Conservation (phyloP, 1,284 basidiomycete species). For the Porodaedalea pini region DNA sequence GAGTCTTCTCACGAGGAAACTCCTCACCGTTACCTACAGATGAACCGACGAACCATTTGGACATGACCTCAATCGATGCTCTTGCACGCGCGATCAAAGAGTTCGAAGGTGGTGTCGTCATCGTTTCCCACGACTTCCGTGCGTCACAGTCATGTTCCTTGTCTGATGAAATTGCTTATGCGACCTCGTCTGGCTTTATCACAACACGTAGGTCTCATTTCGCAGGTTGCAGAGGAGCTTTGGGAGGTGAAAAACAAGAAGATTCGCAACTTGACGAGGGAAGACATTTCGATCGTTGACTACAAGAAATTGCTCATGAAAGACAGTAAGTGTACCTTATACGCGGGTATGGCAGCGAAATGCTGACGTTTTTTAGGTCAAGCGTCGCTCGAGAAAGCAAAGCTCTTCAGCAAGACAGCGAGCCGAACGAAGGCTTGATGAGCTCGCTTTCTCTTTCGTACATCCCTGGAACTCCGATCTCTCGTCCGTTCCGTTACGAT, state of each 20-base stretch:
- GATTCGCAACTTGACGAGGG: slow-evolving; percentile 88
- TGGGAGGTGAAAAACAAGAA: slow-evolving; percentile 98
- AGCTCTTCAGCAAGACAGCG: slow-evolving; percentile 74
- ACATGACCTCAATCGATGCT: slow-evolving; percentile 95
- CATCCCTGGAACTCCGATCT: too few relatives aligned
- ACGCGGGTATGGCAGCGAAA: slow-evolving; percentile 21
- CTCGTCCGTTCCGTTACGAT: too few relatives aligned
- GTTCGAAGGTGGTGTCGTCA: slow-evolving; percentile 96
- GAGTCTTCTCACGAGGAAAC: slow-evolving; percentile 12
- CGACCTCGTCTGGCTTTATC: too few relatives aligned
- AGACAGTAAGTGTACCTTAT: slow-evolving; percentile 45
- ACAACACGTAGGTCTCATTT: slow-evolving; percentile 86
- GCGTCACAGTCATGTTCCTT: slow-evolving; percentile 27
- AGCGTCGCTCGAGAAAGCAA: slow-evolving; percentile 85
- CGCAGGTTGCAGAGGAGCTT: slow-evolving; percentile 93
- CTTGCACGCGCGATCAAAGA: slow-evolving; percentile 93
- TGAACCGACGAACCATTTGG: slow-evolving; percentile 92
- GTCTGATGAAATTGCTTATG: slow-evolving; percentile 12
- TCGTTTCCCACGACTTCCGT: slow-evolving; percentile 98
- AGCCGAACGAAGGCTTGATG: slow-evolving; percentile 14
- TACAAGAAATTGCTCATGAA: slow-evolving; percentile 82
- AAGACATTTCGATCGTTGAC: slow-evolving; percentile 85
- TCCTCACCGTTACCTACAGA: slow-evolving; percentile 37
- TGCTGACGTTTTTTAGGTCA: slow-evolving; percentile 30
- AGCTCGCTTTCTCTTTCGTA: background rate